Evolutionary conservation across 441 rosid genomes (phyloP).

Genomic region (Populus hybrid): DNA sequence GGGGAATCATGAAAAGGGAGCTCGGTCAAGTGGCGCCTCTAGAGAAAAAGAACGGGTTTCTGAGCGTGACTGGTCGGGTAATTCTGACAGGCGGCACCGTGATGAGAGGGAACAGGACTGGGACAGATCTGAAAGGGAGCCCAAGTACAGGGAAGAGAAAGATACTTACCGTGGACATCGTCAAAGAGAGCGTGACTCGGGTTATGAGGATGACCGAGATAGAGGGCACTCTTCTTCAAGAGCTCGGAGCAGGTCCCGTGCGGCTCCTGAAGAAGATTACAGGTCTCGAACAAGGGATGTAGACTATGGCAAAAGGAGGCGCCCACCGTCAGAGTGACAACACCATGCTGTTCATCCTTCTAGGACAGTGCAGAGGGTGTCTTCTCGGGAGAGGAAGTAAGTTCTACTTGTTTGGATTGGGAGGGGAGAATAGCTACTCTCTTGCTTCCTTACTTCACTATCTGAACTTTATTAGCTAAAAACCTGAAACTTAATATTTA

Average conservation of each 20-base stretch:
- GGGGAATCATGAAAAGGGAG: constrained; percentile 74
- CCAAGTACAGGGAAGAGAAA: constrained; percentile 64
- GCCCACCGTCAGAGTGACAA: constrained; percentile 53
- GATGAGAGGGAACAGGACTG: constrained; percentile 59
- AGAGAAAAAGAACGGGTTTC: constrained; percentile 66
- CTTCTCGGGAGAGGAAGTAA: constrained; percentile 44
- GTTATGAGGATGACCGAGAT: constrained; percentile 67
- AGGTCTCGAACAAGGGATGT: constrained; percentile 83
- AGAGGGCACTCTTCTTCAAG: constrained; percentile 79
- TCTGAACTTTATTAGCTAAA: constrained; percentile 21
- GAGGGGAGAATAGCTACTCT: constrained; percentile 25
- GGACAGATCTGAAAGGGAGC: constrained; percentile 68
- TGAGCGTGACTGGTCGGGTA: constrained; percentile 83
- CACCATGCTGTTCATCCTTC: constrained; percentile 16
- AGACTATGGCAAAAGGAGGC: constrained; percentile 88
- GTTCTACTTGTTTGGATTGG: constrained; percentile 33
- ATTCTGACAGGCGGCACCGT: constrained; percentile 69
- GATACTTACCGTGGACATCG: constrained; percentile 70
- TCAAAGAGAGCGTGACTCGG: constrained; percentile 67
- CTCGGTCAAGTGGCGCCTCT: constrained; percentile 48
- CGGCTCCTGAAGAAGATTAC: constrained; percentile 64
- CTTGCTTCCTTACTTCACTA: constrained; percentile 29
- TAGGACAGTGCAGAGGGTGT: constrained; percentile 23
- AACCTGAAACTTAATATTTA: constrained; percentile 24
- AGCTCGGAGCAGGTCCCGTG: constrained; percentile 72